These are phyloP conservation scores for Chlorella sp. DNA, from an alignment of 139 green algal species.

Conservation along the genomic window DNA sequence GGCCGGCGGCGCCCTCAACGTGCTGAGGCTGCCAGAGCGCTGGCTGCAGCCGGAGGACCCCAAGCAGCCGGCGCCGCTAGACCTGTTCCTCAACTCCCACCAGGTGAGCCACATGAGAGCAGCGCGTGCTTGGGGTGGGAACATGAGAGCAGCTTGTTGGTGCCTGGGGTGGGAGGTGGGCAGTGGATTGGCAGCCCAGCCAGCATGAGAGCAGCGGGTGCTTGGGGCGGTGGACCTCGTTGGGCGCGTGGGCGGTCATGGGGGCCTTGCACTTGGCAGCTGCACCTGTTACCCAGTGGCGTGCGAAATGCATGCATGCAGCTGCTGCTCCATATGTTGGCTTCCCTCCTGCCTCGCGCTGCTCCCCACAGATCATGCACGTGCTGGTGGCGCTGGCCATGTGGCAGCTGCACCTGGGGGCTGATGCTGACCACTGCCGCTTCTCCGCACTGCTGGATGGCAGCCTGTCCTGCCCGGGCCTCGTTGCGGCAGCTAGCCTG, in stretches of 20 bases:
- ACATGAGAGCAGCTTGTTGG: too few relatives aligned
- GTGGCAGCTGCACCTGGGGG: constrained; percentile 45
- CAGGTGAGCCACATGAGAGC: constrained; percentile 6
- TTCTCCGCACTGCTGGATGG: not conserved
- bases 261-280: too few relatives aligned
- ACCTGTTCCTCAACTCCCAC: constrained; percentile 62
- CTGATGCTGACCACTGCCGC: constrained; percentile 11
- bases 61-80: constrained; percentile 27
- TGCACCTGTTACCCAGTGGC: too few relatives aligned
- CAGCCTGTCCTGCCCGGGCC: not conserved
- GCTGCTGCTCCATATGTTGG: too few relatives aligned
- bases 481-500: too few relatives aligned
- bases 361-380: constrained; percentile 52
- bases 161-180: too few relatives aligned
- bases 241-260: too few relatives aligned
- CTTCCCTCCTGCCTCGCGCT: not conserved
- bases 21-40: constrained; percentile 51
- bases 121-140: not conserved
- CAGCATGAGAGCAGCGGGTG: too few relatives aligned
- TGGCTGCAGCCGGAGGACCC: constrained; percentile 37
- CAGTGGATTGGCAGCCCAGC: too few relatives aligned
- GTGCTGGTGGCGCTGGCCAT: constrained; percentile 55
- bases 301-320: too few relatives aligned
- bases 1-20: constrained; percentile 53
- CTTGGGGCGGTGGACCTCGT: too few relatives aligned